Evolutionary conservation across 1,139 yeast species (phyloP).

Genomic region (Sugiyamaella pinicola): DNA sequence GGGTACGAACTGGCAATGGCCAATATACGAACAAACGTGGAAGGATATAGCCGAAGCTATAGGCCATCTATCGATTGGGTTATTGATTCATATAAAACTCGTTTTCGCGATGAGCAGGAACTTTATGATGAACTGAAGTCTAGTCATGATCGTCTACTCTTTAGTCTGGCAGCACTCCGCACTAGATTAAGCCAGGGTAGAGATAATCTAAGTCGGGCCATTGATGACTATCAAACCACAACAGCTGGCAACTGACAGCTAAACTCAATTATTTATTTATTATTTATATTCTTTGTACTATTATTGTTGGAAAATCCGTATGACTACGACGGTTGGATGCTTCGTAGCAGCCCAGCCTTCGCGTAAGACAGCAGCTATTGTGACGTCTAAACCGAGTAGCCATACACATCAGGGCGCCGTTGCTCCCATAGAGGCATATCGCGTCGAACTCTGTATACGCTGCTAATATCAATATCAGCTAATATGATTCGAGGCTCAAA

Average conservation of each 20-base stretch:
- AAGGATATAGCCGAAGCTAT: constrained; percentile 30
- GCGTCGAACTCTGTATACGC: constrained; percentile 51
- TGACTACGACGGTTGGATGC: too few relatives aligned
- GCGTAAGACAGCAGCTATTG: too few relatives aligned
- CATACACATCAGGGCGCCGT: constrained; percentile 61
- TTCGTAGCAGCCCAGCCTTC: too few relatives aligned
- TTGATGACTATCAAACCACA: constrained; percentile 12
- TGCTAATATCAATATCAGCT: constrained; percentile 68
- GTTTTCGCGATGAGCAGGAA: constrained; percentile 31
- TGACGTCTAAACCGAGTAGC: constrained; percentile 24
- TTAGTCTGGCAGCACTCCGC: constrained; percentile 25
- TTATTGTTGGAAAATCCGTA: too few relatives aligned
- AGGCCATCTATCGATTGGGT: constrained; percentile 28
- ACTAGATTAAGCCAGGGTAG: constrained; percentile 16
- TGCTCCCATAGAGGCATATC: constrained; percentile 80
- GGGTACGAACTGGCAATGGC: constrained; percentile 32
- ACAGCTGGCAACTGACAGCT: not conserved
- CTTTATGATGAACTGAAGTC: constrained; percentile 27
- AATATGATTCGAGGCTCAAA: constrained; percentile 58
- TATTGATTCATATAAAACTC: constrained; percentile 30
- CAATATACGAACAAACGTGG: constrained; percentile 28
- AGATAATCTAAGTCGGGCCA: constrained; percentile 8
- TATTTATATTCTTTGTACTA: constrained; percentile 1
- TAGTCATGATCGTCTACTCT: constrained; percentile 28
- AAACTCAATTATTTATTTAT: constrained; percentile 1